Evolutionary conservation across 805 yeast genomes (phyloP).

Genomic region (Yamadazyma phyllophila): DNA sequence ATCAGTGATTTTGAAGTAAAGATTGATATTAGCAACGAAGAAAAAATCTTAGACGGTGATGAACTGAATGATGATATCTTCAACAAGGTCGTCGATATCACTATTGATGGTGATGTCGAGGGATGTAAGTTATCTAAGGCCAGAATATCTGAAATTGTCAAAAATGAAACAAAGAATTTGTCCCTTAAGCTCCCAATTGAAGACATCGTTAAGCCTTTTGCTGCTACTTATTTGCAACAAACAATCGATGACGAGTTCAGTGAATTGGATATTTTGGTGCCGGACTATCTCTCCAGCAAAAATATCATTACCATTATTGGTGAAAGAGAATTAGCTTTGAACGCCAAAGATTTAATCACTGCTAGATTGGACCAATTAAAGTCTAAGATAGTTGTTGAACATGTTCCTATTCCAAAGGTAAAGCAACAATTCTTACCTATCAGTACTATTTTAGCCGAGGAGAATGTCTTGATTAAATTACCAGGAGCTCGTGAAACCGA

Average conservation of each 20-base stretch:
- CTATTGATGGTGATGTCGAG: constrained; percentile 80
- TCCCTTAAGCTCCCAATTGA: constrained; percentile 49
- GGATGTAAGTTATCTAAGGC: constrained; percentile 74
- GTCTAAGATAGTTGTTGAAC: constrained; percentile 47
- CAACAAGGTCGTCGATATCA: constrained; percentile 58
- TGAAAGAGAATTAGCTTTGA: constrained; percentile 61
- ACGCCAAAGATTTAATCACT: constrained; percentile 52
- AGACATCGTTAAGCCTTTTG: constrained; percentile 44
- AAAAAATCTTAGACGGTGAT: constrained; percentile 27
- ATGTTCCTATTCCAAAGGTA: constrained; percentile 61
- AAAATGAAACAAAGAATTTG: constrained; percentile 65
- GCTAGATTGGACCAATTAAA: constrained; percentile 44
- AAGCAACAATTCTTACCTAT: constrained; percentile 70
- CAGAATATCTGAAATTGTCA: constrained; percentile 68
- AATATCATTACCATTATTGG: constrained; percentile 58
- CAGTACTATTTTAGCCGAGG: constrained; percentile 48
- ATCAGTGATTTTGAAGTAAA: constrained; percentile 63
- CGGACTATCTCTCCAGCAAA: constrained; percentile 36
- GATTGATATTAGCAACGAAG: constrained; percentile 59
- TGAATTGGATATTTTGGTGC: constrained; percentile 32
- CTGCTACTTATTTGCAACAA: constrained; percentile 28
- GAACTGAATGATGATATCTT: constrained; percentile 56
- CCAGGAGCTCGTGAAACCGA: constrained; percentile 52
- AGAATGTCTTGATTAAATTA: constrained; percentile 55
- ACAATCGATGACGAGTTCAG: constrained; percentile 21